Base-by-base conservation (phyloP, 225 moss, liverwort and hornwort genomes). In the Takakia lepidozioides region DNA sequence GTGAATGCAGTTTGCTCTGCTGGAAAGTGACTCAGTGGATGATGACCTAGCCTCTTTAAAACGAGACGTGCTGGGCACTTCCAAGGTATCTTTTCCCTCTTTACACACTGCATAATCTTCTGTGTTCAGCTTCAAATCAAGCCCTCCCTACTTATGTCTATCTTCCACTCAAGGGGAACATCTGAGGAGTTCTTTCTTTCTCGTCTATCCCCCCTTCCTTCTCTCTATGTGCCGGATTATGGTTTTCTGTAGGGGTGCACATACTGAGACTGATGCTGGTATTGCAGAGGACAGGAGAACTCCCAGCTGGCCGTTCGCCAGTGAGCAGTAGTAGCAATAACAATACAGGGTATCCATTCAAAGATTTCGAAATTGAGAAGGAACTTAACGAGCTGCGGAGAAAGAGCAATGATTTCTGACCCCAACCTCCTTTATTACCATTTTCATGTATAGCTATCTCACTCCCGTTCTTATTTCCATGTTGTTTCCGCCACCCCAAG, bases 11-110 rank as follows among this genome's bases (percentile, higher is more conserved):
- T 93, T 93, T 60, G 93, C 93, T 28, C 52, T 85, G 23, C 51
- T 98, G 24, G 98, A 98, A 64, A 68, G 74, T 49, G 83, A 83
- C 34, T 72, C 80, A 0, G 85, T 91, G 49, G 91, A 98, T 61
- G 98, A 98, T n/a, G 98, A 98, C 57, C 66, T 98, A 23, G 87
- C 90, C 53, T 73, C 87, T 2, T 62, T 98, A 65, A 98, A 72
- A 53, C 77, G 81, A 70, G 98, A 98, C 49, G 51, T 98, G 69
- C 32, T 98, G 47, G 91, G 98, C 26, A 54, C 81, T 20, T 75
- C 98, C 14, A 91, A 85, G 86, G 88, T 88, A 53, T 18, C 42
- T 67, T 46, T 18, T 46, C 11, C 53, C 29, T n/a, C n/a, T n/a
- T n/a, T n/a, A n/a, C n/a, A n/a, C n/a, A n/a, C n/a, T n/a, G n/a